Evolutionary conservation across 495 filamentous ascomycete species (phyloP), one percentile per base, ranked within the genome.

Genomic region (Polyplosphaeria fusca): DNA sequence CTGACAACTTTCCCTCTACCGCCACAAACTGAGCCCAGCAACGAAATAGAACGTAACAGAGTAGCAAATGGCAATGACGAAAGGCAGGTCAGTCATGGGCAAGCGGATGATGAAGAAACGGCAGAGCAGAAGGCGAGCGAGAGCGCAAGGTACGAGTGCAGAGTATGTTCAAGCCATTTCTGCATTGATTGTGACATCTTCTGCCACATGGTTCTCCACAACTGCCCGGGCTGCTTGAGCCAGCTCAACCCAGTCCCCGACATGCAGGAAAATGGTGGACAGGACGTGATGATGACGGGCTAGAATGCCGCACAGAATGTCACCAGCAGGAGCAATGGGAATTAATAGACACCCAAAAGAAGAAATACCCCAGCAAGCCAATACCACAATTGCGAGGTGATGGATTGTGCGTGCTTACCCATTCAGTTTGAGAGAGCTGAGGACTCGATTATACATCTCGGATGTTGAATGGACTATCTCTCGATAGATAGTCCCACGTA

Each of bases 161-260:
- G 83, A 56, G 84, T 80, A 28, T 98, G 93, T 69, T 69, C 77
- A 4, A 86, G 88, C 45, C 89, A 95, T 69, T 98, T 97, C 66
- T 98, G 93, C 77, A 91, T 97, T 61, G 94, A 97, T 68, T 98
- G 94, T 67, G 94, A 97, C 71, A 80, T 96, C 4, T 97, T 89
- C 73, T 86, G 86, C 20, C 93, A 98, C 72, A 89, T 95, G 71
- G 82, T 89, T 3, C 78, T 95, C 38, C 91, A 98, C 69, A 96
- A 96, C 68, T 98, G 93, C 64, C 91, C 93, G 13, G 91, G 91
- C 0, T 98, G 93, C 69, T 87, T 95, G 73, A 88, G 86, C 38
- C 5, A 49, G 19, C 13, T 45, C 37, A 50, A 55, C 30, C 44
- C 37, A 20, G 23, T 26, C n/a, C 20, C 41, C 19, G 50, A 41